phyloP scores from a whole-genome alignment of 768 basidiomycete species.

The Naematelia aurantialba region DNA sequence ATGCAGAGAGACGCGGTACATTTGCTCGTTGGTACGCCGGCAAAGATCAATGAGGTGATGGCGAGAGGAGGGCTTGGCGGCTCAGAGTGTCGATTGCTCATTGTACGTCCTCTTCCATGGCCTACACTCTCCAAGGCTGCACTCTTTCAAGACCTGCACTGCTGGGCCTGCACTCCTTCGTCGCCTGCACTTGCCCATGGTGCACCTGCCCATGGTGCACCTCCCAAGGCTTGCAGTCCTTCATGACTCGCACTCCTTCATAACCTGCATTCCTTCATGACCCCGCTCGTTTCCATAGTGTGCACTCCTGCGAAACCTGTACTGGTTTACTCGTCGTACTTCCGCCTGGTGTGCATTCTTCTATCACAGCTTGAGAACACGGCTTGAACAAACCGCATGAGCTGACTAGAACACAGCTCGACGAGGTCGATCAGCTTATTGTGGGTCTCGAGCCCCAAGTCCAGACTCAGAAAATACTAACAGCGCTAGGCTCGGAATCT shows the following conservation, averaged over 20 bases:
- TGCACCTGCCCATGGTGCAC: no score
- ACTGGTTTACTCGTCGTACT: not conserved
- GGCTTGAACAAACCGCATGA: not conserved
- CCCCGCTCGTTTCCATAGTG: no score
- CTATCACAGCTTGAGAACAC: not conserved
- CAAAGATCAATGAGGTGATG: slow-evolving; percentile 89
- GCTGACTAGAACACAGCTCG: slow-evolving; percentile 54
- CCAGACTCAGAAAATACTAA: not conserved
- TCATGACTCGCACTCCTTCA: no score
- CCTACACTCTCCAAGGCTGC: no score
- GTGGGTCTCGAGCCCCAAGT: slow-evolving; percentile 47
- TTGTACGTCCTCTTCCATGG: slow-evolving; percentile 51
- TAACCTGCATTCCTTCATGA: no score
- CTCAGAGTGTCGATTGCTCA: slow-evolving; percentile 83
- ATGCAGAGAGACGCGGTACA: slow-evolving; percentile 91
- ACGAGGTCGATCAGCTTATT: slow-evolving; percentile 97
- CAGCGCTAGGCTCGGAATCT: slow-evolving; percentile 66
- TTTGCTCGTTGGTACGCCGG: slow-evolving; percentile 93
- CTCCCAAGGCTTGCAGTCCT: no score
- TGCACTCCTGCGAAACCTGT: not conserved
- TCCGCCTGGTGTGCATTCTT: not conserved
- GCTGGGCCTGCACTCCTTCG: no score
- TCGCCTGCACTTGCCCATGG: no score
- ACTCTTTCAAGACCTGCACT: not conserved
- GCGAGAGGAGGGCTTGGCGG: slow-evolving; percentile 72